Percentiles rank a stretch among this genome's conserved stretches.
Evolutionary conservation across 345 rosid species (phyloP).

Genomic region (Boechera divaricarpa): DNA sequence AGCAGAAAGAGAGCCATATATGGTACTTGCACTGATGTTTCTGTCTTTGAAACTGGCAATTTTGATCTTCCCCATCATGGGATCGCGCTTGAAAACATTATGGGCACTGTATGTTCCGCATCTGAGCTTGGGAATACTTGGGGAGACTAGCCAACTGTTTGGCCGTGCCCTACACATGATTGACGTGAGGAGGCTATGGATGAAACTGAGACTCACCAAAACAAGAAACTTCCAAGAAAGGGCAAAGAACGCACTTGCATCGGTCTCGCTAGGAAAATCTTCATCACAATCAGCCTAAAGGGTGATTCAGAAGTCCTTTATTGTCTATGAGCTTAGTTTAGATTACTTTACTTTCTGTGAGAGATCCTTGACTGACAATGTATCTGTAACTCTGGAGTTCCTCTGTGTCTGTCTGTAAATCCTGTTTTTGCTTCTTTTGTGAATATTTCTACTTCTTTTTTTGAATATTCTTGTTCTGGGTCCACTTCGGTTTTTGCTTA

Average conservation of each 20-base stretch:
- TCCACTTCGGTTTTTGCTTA: background rate
- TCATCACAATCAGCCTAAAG: constrained; percentile 53
- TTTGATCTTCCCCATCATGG: constrained; percentile 51
- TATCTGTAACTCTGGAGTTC: constrained; percentile 14
- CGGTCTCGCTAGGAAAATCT: constrained; percentile 82
- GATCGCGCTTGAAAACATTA: constrained; percentile 62
- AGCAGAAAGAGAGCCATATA: constrained; percentile 61
- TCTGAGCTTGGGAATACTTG: constrained; percentile 80
- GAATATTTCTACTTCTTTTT: constrained; percentile 11
- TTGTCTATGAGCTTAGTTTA: constrained; percentile 26
- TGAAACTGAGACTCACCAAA: constrained; percentile 71
- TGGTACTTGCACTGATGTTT: constrained; percentile 60
- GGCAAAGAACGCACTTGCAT: constrained; percentile 82
- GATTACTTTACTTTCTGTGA: constrained; percentile 31
- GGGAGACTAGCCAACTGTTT: constrained; percentile 79
- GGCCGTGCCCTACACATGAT: constrained; percentile 67
- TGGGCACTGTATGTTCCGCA: constrained; percentile 62
- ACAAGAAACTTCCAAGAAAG: constrained; percentile 77
- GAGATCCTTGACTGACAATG: constrained; percentile 17
- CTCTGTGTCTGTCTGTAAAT: constrained; percentile 57
- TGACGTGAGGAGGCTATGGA: constrained; percentile 89
- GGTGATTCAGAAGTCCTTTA: constrained; percentile 14
- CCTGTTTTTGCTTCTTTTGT: constrained; percentile 40
- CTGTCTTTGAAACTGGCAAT: constrained; percentile 61
- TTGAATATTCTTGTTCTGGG: constrained; percentile 22